Evolutionary conservation across 1,139 yeast genomes (phyloP).

Genomic region (Yamadazyma friedrichii): DNA sequence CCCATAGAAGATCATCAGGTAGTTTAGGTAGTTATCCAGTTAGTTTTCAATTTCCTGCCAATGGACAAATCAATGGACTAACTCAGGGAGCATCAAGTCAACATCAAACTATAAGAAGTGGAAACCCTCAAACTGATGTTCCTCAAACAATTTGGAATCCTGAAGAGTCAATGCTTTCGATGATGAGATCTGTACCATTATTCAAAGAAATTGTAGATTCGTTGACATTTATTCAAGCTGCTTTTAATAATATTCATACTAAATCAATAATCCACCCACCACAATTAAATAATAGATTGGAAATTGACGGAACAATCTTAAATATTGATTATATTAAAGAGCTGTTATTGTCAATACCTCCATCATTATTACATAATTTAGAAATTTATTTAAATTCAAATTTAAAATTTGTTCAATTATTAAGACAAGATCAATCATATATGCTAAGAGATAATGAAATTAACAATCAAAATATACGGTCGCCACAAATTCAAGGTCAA

Average conservation of each 20-base stretch:
- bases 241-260: constrained; percentile 1
- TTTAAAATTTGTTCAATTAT: constrained; percentile 3
- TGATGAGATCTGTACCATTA: constrained; percentile 2
- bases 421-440: constrained; percentile 7
- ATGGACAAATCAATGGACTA: neutral
- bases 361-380: constrained; percentile 7
- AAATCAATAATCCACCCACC: constrained; percentile 1
- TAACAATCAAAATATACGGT: neutral
- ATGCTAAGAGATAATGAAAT: constrained; percentile 2
- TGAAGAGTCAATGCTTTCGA: neutral
- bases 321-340: constrained; percentile 4
- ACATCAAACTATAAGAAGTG: neutral
- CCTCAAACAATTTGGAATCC: constrained; percentile 5
- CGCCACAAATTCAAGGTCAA: neutral
- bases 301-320: neutral
- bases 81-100: neutral
- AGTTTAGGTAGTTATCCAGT: constrained; percentile 4
- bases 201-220: constrained; percentile 3
- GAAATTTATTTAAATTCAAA: constrained; percentile 9
- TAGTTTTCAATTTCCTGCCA: constrained; percentile 10
- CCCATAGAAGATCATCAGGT: neutral
- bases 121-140: neutral
- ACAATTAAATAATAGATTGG: neutral
- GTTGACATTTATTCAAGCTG: constrained; percentile 1
- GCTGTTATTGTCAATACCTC: constrained; percentile 9